Conservation (phyloP, 441 rosid genomes). For the Pelargonium citronellum region DNA sequence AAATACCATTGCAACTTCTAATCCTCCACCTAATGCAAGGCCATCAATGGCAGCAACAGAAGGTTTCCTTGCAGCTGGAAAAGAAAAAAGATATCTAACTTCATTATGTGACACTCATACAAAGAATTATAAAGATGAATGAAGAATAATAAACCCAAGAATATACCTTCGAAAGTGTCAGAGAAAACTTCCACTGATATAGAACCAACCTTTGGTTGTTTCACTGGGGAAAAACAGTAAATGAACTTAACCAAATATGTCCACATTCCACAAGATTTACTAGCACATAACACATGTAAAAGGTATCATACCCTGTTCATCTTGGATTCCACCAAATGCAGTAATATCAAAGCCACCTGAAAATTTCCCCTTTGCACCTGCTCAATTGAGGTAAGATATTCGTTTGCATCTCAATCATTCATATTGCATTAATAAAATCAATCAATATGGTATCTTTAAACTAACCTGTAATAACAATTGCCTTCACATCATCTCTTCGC, state of each 20-base stretch:
- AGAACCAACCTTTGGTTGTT: constrained; percentile 52
- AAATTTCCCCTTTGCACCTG: constrained; percentile 87
- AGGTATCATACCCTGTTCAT: constrained; percentile 44
- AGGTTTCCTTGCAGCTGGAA: constrained; percentile 75
- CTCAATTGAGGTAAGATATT: constrained; percentile 18
- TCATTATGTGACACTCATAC: neutral
- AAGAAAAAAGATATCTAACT: constrained; percentile 23
- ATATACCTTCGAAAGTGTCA: constrained; percentile 67
- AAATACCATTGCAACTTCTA: constrained; percentile 84
- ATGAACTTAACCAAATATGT: constrained; percentile 2
- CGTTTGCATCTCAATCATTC: constrained; percentile 10
- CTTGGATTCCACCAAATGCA: constrained; percentile 56
- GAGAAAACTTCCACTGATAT: constrained; percentile 56
- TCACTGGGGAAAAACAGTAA: constrained; percentile 34
- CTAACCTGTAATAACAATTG: constrained; percentile 77
- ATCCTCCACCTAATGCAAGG: constrained; percentile 94
- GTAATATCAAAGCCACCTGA: constrained; percentile 93
- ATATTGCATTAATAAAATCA: neutral
- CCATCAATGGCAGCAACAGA: constrained; percentile 98
- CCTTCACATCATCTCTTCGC: constrained; percentile 82
- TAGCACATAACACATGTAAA: neutral
- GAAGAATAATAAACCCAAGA: constrained; percentile 7
- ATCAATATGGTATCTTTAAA: constrained; percentile 1
- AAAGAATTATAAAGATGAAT: neutral
- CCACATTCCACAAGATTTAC: neutral